Evolutionary conservation across 177 flowering plant species (phyloP), one percentile per base, ranked within the genome.

Genomic region (Vitis hybrid): DNA sequence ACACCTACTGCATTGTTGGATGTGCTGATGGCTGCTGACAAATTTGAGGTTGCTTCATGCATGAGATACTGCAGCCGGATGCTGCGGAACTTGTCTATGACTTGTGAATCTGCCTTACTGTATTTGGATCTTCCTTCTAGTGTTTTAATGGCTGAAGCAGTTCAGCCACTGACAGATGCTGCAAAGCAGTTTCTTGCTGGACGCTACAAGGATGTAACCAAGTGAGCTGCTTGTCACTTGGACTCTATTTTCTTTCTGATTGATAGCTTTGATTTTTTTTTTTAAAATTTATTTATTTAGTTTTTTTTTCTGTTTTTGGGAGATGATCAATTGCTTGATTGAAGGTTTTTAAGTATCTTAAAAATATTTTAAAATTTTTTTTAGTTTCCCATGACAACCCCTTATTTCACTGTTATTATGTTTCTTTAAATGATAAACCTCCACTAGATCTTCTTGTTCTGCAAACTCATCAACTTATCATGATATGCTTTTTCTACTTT

Each of bases 31-130:
- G 77, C 77, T 65, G 82, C 84, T 30, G 84, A 81, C 73, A 81
- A 81, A 52, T 81, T 74, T 74, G 82, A 81, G 60, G 84, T 81
- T 52, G 80, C 80, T 65, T 78, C 84, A 51, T 81, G 84, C 72
- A 79, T 78, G 80, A 78, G 80, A 69, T 76, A 73, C 51, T 81
- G 84, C 73, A 75, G 83, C 64, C 74, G 73, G 19, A 18, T 70
- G 11, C 51, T 81, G 63, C 68, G 81, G 18, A 68, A 70, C 60
- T 58, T 75, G 65, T 62, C 74, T 18, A 81, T 81, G 83, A 72
- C 79, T 11, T 73, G 69, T n/a, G 76, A 77, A 55, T 77, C 78
- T 40, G 79, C 81, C 19, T 64, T 80, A 57, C 62, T 77, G 4
- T 79, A 76, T 73, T 60, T 79, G 50, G 82, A 79, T 16, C 82